These are phyloP conservation scores for Sugiyamaella neomexicana DNA, from an alignment of 1,139 yeast species.

Conservation along the genomic window DNA sequence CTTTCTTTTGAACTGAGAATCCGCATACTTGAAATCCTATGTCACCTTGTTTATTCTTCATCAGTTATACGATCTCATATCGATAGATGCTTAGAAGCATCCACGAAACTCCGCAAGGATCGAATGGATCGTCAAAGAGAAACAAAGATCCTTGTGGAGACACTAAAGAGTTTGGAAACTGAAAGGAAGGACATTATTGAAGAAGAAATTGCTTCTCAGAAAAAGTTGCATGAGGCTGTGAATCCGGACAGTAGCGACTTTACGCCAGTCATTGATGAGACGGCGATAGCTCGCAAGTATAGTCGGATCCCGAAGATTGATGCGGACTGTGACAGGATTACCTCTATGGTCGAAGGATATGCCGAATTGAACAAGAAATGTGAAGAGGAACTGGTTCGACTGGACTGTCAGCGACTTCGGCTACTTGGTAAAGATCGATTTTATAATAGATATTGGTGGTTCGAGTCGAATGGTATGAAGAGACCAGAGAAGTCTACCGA, in stretches of 20 bases:
- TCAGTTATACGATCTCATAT: constrained; percentile 60
- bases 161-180: constrained; percentile 46
- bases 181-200: constrained; percentile 41
- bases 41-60: constrained; percentile 59
- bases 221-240: background rate
- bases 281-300: constrained; percentile 48
- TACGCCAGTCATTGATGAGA: constrained; percentile 50
- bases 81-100: constrained; percentile 67
- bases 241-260: constrained; percentile 15
- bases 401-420: constrained; percentile 75
- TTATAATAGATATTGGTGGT: constrained; percentile 93
- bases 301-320: constrained; percentile 51
- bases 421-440: constrained; percentile 80
- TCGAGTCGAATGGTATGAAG: constrained; percentile 82
- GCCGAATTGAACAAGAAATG: constrained; percentile 39
- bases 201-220: constrained; percentile 35
- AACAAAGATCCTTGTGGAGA: constrained; percentile 50
- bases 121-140: constrained; percentile 69
- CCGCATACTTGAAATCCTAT: constrained; percentile 54
- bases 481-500: constrained; percentile 48
- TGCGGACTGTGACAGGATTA: constrained; percentile 28
- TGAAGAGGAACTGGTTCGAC: constrained; percentile 37
- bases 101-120: constrained; percentile 63
- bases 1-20: constrained; percentile 54
- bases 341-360: constrained; percentile 24